Evolutionary conservation across 2,329 filamentous ascomycete species (phyloP).

Genomic region (Alternaria alternata): DNA sequence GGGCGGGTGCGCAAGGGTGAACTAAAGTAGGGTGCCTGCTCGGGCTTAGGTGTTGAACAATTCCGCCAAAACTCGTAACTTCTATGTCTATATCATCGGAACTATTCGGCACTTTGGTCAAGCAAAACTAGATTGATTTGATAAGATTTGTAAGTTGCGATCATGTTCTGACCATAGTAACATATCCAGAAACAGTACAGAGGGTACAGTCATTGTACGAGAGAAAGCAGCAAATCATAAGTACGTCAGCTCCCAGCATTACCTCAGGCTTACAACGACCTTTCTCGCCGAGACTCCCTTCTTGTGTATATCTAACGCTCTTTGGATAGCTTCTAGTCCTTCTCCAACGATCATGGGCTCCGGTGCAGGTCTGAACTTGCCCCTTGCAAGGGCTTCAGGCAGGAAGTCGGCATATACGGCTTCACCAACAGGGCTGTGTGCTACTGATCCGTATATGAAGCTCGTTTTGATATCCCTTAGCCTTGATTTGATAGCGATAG

Average conservation of each 20-base stretch:
- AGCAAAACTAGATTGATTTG: not conserved
- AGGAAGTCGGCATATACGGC: slow-evolving; percentile 17
- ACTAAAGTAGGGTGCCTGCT: too few relatives aligned
- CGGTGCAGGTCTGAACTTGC: slow-evolving; percentile 16
- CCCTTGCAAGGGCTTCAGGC: slow-evolving; percentile 23
- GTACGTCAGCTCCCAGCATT: not conserved
- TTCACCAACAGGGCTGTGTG: not conserved
- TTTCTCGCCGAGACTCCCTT: slow-evolving; percentile 3
- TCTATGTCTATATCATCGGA: too few relatives aligned
- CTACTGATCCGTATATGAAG: not conserved
- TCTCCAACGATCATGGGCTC: slow-evolving; percentile 25
- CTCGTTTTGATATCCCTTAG: not conserved
- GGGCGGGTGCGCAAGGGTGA: too few relatives aligned
- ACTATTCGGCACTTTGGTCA: too few relatives aligned
- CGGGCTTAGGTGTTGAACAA: too few relatives aligned
- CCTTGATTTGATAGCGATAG: slow-evolving; percentile 2
- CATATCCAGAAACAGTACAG: not conserved
- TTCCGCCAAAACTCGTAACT: too few relatives aligned
- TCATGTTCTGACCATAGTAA: not conserved
- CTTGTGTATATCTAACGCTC: slow-evolving; percentile 19
- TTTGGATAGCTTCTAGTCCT: slow-evolving; percentile 31
- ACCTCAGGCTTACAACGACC: slow-evolving; percentile 3
- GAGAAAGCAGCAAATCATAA: not conserved
- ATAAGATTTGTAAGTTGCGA: not conserved
- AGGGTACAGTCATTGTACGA: not conserved